A percentile compares a stretch with the other conserved stretches of the same genome.
Conservation (phyloP, 139 green algal species). For the Ulvella scutata region DNA sequence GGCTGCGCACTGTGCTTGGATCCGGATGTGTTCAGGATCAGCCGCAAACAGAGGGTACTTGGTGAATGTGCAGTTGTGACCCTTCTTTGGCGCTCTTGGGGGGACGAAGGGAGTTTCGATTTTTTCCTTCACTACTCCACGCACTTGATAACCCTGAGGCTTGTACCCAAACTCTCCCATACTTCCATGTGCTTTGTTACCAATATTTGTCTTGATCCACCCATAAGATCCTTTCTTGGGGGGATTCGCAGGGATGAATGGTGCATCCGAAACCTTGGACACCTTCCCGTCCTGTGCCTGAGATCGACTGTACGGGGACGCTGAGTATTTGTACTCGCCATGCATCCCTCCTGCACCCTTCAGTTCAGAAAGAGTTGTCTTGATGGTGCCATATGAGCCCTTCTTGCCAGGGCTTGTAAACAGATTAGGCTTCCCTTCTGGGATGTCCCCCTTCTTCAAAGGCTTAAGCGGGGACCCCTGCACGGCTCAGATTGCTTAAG, state of each 20-base stretch:
- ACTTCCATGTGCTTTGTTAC: neutral
- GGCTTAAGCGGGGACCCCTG: neutral
- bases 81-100: neutral
- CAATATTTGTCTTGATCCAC: neutral
- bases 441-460: neutral
- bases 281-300: neutral
- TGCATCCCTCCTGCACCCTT: neutral
- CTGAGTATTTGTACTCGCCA: neutral
- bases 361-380: neutral
- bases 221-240: neutral
- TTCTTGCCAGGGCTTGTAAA: neutral
- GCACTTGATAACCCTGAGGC: neutral
- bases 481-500: no score
- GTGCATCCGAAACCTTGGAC: neutral
- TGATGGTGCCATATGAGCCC: neutral
- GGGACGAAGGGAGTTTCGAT: neutral
- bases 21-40: neutral
- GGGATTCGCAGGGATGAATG: neutral
- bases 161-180: neutral
- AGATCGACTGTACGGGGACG: neutral
- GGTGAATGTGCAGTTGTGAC: conserved; percentile 1
- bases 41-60: neutral
- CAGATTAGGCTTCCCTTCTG: neutral
- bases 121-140: neutral
- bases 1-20: neutral